phyloP scores from a whole-genome alignment of 768 basidiomycete genomes.

The Daedalea quercina region DNA sequence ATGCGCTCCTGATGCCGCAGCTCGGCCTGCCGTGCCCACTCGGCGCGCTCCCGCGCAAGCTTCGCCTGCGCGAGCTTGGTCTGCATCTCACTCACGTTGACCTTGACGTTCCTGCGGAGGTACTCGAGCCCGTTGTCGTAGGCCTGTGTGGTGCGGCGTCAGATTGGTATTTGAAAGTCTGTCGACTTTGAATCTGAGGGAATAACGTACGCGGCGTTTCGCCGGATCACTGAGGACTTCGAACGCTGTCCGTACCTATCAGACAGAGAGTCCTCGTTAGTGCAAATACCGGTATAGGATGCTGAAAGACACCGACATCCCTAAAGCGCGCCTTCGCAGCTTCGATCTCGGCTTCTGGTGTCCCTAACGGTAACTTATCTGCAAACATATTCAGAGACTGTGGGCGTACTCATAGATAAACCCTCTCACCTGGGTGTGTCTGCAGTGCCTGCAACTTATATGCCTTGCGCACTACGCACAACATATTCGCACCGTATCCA shows the following conservation, averaged over 20 bases:
- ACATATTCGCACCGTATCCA: neutral
- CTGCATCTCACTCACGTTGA: slow-evolving; percentile 1
- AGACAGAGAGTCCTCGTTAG: too few species aligned
- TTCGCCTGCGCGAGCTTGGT: slow-evolving; percentile 15
- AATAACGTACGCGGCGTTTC: slow-evolving; percentile 21
- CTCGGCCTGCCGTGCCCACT: slow-evolving; percentile 34
- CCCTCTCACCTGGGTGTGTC: slow-evolving; percentile 24
- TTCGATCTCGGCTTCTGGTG: slow-evolving; percentile 17
- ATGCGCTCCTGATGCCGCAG: slow-evolving; percentile 46
- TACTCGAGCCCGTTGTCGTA: slow-evolving; percentile 24
- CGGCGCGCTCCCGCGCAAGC: slow-evolving; percentile 21
- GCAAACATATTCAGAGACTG: neutral
- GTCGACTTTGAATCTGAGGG: neutral
- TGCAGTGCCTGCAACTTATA: slow-evolving; percentile 23
- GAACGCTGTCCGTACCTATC: slow-evolving; percentile 21
- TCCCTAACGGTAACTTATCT: slow-evolving; percentile 24
- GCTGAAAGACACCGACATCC: slow-evolving; percentile 14
- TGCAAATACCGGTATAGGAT: too few species aligned
- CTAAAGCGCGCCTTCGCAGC: slow-evolving; percentile 21
- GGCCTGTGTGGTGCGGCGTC: slow-evolving; percentile 8
- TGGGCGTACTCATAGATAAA: neutral
- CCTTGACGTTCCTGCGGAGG: slow-evolving; percentile 12
- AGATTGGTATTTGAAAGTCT: too few species aligned
- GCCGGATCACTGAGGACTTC: slow-evolving; percentile 25
- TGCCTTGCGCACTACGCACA: slow-evolving; percentile 22